These are phyloP conservation scores for Podospora appendiculata DNA, from an alignment of 495 filamentous ascomycete species.

Conservation along the genomic window DNA sequence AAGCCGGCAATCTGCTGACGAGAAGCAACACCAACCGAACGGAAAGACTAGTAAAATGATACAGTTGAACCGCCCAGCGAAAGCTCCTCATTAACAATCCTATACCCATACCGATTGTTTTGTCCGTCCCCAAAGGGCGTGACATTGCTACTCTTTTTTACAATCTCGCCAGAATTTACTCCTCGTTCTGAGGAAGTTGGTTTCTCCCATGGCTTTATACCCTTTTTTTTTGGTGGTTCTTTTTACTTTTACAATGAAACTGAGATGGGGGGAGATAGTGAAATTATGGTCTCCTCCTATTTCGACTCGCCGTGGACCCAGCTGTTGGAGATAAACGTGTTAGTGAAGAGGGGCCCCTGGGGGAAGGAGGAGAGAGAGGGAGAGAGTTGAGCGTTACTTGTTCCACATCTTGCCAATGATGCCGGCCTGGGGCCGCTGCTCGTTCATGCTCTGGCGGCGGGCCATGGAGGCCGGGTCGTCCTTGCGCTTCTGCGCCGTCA, in stretches of 20 bases:
- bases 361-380: neutral
- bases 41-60: no score
- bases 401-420: constrained; percentile 42
- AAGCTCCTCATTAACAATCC: no score
- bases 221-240: neutral
- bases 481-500: constrained; percentile 35
- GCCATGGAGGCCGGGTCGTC: constrained; percentile 29
- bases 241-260: neutral
- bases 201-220: no score
- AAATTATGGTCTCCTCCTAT: neutral
- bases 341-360: neutral
- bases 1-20: no score
- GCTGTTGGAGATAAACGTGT: neutral
- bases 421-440: constrained; percentile 34
- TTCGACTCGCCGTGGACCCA: constrained; percentile 11
- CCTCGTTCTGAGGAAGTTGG: no score
- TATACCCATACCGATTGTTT: no score
- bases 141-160: no score
- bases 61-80: no score
- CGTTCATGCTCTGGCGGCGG: constrained; percentile 35
- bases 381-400: constrained; percentile 19
- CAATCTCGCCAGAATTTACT: neutral
- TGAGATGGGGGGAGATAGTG: no score
- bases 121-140: no score
- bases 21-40: no score